Evolutionary conservation across 306 rosid genomes (phyloP).

Genomic region (Abrus precatorius): DNA sequence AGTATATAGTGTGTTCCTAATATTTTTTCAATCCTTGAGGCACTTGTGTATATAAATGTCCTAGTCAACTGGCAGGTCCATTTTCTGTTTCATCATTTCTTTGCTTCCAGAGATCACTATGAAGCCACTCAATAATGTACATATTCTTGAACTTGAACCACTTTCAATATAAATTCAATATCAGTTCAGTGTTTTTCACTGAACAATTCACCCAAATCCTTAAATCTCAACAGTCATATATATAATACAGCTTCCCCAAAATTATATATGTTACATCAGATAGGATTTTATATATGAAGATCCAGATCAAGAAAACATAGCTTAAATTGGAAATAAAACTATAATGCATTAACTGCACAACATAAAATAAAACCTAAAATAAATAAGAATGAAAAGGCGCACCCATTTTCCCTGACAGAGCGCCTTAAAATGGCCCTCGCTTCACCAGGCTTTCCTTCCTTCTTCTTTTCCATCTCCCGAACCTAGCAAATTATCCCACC

Average conservation of each 20-base stretch:
- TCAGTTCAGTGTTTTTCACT: background rate
- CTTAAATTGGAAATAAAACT: conserved; percentile 3
- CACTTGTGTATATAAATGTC: no score
- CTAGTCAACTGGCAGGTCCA: no score
- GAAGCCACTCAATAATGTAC: no score
- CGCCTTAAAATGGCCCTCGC: conserved; percentile 94
- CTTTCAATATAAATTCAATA: background rate
- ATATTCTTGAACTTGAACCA: background rate
- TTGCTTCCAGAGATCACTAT: no score
- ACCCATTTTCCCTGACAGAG: conserved; percentile 92
- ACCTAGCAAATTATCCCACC: conserved; percentile 60
- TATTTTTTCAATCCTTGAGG: no score
- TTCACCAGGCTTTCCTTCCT: conserved; percentile 98
- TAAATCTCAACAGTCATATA: background rate
- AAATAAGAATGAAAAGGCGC: conserved; percentile 28
- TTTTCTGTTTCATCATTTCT: no score
- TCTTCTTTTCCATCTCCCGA: conserved; percentile 95
- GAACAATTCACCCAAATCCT: background rate
- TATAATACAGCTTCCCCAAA: background rate
- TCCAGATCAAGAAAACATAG: background rate
- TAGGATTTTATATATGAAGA: background rate
- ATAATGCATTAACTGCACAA: background rate
- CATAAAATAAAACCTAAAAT: background rate
- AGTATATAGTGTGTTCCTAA: no score
- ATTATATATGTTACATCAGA: background rate